Conservation (phyloP, 441 rosid genomes). For the Cnidoscolus chayamansa region DNA sequence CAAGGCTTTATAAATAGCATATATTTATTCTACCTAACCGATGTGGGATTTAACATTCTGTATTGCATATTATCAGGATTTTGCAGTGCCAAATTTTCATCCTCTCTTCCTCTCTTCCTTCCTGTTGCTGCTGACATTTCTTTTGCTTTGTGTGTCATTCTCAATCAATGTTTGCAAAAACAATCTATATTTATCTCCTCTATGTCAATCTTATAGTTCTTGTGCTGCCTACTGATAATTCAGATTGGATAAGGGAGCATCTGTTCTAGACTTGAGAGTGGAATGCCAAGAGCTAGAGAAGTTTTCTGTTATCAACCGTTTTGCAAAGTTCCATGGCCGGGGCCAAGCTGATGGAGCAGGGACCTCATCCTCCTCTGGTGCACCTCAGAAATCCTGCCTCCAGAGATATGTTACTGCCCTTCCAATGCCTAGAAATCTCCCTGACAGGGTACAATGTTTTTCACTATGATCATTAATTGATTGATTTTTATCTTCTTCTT, state of each 20-base stretch:
- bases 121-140: not conserved
- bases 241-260: constrained; percentile 71
- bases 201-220: not conserved
- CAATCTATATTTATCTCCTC: not conserved
- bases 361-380: constrained; percentile 36
- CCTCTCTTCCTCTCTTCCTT: too few species aligned
- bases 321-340: constrained; percentile 76
- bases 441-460: constrained; percentile 85
- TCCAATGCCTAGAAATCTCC: constrained; percentile 76
- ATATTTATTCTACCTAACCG: too few species aligned
- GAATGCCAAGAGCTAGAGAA: constrained; percentile 85
- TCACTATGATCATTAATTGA: constrained; percentile 61
- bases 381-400: constrained; percentile 45
- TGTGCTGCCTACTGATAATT: constrained; percentile 13
- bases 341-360: constrained; percentile 47
- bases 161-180: not conserved
- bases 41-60: too few species aligned
- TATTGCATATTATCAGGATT: constrained; percentile 5
- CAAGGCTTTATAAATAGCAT: too few species aligned
- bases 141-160: not conserved
- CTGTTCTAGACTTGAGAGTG: constrained; percentile 63
- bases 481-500: constrained; percentile 31
- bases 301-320: constrained; percentile 79
- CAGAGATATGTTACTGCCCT: constrained; percentile 79
- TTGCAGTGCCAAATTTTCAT: not conserved